Base-by-base conservation (phyloP, 2,329 filamentous ascomycete genomes). In the Hyphodiscus sp. region DNA sequence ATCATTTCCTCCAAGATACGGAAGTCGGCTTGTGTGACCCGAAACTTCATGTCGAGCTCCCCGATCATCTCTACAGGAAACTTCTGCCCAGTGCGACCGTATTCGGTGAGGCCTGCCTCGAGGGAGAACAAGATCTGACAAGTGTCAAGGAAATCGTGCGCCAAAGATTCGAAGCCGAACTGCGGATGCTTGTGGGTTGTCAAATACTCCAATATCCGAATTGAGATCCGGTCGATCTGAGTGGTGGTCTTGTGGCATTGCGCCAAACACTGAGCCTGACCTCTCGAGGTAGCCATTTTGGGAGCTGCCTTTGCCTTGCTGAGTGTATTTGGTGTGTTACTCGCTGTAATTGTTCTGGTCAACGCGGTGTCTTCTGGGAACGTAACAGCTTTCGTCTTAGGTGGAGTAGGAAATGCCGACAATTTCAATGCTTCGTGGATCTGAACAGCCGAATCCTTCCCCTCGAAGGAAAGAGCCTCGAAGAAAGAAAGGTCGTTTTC, bases 81-180 rank as follows among this genome's bases (percentile, higher is more conserved):
- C 16, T 74, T 70, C 58, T 80, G 78, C 16, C 72, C 70, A 19
- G 73, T 74, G 42, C 74, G 73, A 29, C 73, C 68, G 45, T 74
- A 76, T 61, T 82, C 78, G n/a, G 71, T 68, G 50, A 88, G 74
- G 5, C 85, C 85, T 20, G 81, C 78, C 67, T 87, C 83, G 57
- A 87, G 82, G n/a, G 81, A 79, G 74, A 83, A 86, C 43, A 88
- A 73, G 43, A 83, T 79, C 51, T 82, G 78, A 65, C 80, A 85
- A 5, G 82, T 80, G 52, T 87, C 83, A 54, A 89, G 76, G 63
- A 87, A 86, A 58, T 85, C 82, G 57, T 78, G 76, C 10, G 84
- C 82, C 19, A 88, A 74, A 23, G 74, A 70, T 54, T 79, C 76
- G 66, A 85, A 81, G 30, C 79, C 78, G 49, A 76, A 70, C 0